Percentiles rank a stretch among this genome's conserved stretches.
Evolutionary conservation across 1,284 basidiomycete species (phyloP).

Genomic region (Omphalotus olearius): DNA sequence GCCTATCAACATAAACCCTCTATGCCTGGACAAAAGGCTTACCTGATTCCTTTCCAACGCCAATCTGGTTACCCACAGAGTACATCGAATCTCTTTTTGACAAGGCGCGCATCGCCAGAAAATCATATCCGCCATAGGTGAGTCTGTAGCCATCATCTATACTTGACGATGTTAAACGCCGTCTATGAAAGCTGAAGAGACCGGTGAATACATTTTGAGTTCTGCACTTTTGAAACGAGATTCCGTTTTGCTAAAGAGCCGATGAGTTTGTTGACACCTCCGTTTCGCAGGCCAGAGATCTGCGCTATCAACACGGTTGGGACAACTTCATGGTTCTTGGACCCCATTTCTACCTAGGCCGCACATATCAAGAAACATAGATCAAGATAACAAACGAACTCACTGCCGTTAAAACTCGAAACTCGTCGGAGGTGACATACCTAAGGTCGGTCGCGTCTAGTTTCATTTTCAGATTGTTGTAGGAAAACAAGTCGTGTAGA

Average conservation of each 20-base stretch:
- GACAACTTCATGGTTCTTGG: slow-evolving; percentile 96
- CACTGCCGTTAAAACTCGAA: slow-evolving; percentile 91
- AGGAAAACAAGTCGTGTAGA: background rate
- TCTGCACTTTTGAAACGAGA: slow-evolving; percentile 86
- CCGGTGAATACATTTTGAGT: slow-evolving; percentile 71
- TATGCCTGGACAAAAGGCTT: slow-evolving; percentile 19
- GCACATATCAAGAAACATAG: background rate
- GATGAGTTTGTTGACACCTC: slow-evolving; percentile 91
- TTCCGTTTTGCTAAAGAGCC: slow-evolving; percentile 90
- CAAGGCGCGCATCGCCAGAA: slow-evolving; percentile 89
- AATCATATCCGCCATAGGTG: slow-evolving; percentile 98
- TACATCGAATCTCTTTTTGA: slow-evolving; percentile 84
- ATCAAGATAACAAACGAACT: slow-evolving; percentile 22
- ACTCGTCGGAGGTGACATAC: slow-evolving; percentile 91
- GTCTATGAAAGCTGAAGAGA: background rate
- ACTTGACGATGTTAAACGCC: slow-evolving; percentile 11
- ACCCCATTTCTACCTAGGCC: slow-evolving; percentile 92
- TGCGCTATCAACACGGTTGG: slow-evolving; percentile 87
- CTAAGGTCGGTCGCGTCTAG: slow-evolving; percentile 93
- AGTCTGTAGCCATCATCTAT: slow-evolving; percentile 95
- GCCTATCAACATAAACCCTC: background rate
- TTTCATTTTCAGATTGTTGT: slow-evolving; percentile 60
- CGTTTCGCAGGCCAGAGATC: slow-evolving; percentile 86
- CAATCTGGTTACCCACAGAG: slow-evolving; percentile 95
- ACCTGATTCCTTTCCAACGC: slow-evolving; percentile 97